These are phyloP conservation scores for Bretziella fagacearum DNA, from an alignment of 2,329 filamentous ascomycete genomes.

Conservation along the genomic window DNA sequence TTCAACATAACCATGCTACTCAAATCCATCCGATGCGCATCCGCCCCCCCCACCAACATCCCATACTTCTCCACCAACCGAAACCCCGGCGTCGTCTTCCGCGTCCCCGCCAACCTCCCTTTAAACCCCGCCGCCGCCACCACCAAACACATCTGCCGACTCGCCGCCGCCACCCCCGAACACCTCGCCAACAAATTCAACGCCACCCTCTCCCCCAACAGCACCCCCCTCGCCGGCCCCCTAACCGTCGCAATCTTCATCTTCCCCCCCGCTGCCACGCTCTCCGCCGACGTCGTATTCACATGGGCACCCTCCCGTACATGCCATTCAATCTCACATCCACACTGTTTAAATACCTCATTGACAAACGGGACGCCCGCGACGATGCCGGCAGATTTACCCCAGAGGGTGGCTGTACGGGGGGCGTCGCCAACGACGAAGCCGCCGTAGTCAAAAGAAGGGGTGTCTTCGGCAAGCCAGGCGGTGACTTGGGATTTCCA, in stretches of 20 bases:
- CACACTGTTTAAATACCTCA: constrained; percentile 79
- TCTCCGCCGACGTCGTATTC: no score
- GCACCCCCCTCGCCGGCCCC: constrained; percentile 61
- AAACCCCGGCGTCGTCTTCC: constrained; percentile 95
- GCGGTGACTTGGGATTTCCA: constrained; percentile 65
- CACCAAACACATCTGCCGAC: constrained; percentile 34
- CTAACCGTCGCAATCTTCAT: constrained; percentile 60
- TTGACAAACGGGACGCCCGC: constrained; percentile 91
- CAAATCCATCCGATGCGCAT: constrained; percentile 81
- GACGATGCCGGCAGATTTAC: constrained; percentile 60
- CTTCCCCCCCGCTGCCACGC: constrained; percentile 34
- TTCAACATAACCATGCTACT: constrained; percentile 97
- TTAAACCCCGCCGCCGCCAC: constrained; percentile 53
- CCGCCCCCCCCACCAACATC: constrained; percentile 85
- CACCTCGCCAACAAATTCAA: constrained; percentile 82
- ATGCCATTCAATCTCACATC: constrained; percentile 85
- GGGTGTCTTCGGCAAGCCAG: constrained; percentile 94
- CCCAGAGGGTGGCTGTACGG: constrained; percentile 49
- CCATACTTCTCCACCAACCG: constrained; percentile 94
- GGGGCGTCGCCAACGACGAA: constrained; percentile 72
- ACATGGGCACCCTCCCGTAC: constrained; percentile 56
- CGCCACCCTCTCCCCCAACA: constrained; percentile 86
- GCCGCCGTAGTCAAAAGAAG: constrained; percentile 90
- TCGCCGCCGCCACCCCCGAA: constrained; percentile 71
- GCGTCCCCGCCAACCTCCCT: constrained; percentile 78